These are phyloP conservation scores for Russula lepida DNA, from an alignment of 768 basidiomycete species.

Conservation along the genomic window DNA sequence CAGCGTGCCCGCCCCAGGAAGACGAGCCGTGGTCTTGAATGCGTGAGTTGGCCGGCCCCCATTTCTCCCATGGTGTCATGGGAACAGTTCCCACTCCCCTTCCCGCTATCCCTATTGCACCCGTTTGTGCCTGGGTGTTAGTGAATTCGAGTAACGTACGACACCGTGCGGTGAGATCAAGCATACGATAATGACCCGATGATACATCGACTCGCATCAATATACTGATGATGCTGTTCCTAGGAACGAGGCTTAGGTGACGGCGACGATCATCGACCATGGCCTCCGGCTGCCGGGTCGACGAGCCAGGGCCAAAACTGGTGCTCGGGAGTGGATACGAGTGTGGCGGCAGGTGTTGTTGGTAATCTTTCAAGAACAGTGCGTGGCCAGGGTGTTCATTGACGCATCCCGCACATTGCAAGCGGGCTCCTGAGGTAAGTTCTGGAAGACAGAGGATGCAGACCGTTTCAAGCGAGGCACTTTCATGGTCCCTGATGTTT, in stretches of 20 bases:
- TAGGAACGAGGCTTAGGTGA: background rate
- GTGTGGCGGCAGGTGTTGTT: background rate
- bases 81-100: background rate
- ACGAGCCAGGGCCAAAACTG: background rate
- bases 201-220: background rate
- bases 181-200: background rate
- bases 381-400: constrained; percentile 7
- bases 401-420: constrained; percentile 6
- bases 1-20: constrained; percentile 2
- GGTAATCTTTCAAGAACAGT: background rate
- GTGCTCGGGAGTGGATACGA: background rate
- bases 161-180: constrained; percentile 7
- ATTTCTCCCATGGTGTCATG: background rate
- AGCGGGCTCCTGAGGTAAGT: background rate
- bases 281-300: background rate
- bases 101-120: too few relatives aligned
- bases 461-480: constrained; percentile 1
- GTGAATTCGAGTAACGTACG: background rate
- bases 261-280: background rate
- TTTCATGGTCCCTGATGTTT: background rate
- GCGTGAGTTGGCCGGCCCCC: background rate
- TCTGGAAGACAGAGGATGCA: constrained; percentile 8
- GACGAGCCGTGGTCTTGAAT: background rate
- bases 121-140: background rate
- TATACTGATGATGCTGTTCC: constrained; percentile 2